Base-by-base conservation (phyloP, 139 green algal genomes). In the Yamagishiella unicocca region DNA sequence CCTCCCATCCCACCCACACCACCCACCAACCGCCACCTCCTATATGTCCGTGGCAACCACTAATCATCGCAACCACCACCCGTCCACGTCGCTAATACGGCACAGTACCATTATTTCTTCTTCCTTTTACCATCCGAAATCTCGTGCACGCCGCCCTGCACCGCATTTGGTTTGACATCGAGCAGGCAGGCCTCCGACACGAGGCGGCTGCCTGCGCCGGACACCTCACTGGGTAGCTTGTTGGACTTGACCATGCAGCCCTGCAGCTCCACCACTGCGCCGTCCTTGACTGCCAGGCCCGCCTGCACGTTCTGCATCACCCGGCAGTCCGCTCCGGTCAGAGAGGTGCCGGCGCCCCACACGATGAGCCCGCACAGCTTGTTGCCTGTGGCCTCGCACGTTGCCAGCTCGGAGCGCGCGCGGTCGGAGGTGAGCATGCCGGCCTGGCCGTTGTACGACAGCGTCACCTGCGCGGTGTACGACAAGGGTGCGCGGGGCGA, bases 401-500 rank as follows among this genome's bases (percentile, higher is more conserved):
- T 62, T 10, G 54, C 50, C 53, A 83, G 35, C 12, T 54, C 37
- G 0, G 22, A 37, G 25, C 8, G 25, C 22, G 21, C 54, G 24
- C 31, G 24, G 22, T 66, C 54, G 37, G 8, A 40, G 12, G 54
- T 21, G 35, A 83, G 37, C 25, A 62, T 38, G 33, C 76, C 76
- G 35, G 76, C 76, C 76, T 83, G 76, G 2, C 54, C 37, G 50
- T 83, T 83, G 50, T 83, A 53, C 33, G 76, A 83, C 53, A 83
- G 76, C 42, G 22, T 55, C 4, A 71, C 53, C 76, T 83, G 53
- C 17, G 21, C 21, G 58, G 58, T 25, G 29, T 67, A n/a, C n/a
- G n/a, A n/a, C n/a, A n/a, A n/a, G n/a, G n/a, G n/a, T n/a, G n/a
- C n/a, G n/a, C n/a, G n/a, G n/a, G n/a, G n/a, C n/a, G n/a, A n/a